Evolutionary conservation across 345 rosid genomes (phyloP).

Genomic region (Brassica napus): DNA sequence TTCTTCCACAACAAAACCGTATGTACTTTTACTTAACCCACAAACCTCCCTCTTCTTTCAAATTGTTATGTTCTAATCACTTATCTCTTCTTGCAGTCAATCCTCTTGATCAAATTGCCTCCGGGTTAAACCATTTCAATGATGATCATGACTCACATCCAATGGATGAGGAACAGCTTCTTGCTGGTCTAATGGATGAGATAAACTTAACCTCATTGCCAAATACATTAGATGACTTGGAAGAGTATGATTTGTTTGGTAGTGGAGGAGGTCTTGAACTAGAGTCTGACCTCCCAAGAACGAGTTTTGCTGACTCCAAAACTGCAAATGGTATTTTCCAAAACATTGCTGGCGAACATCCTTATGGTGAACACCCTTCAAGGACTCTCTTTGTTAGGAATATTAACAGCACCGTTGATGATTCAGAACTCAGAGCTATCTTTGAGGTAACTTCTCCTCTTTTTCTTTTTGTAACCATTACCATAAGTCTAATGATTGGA

Average conservation of each 20-base stretch:
- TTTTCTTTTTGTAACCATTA: neutral
- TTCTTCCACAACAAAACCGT: slow-evolving; percentile 63
- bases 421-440: slow-evolving; percentile 56
- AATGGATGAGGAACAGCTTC: slow-evolving; percentile 62
- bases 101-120: slow-evolving; percentile 44
- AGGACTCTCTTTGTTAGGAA: slow-evolving; percentile 79
- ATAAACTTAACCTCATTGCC: slow-evolving; percentile 60
- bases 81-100: slow-evolving; percentile 49
- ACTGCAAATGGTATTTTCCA: slow-evolving; percentile 51
- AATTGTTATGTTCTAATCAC: neutral
- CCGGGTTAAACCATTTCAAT: slow-evolving; percentile 36
- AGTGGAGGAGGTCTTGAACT: slow-evolving; percentile 81
- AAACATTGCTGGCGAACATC: slow-evolving; percentile 77
- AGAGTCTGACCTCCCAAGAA: slow-evolving; percentile 53
- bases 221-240: slow-evolving; percentile 58
- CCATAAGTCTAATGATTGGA: neutral
- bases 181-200: slow-evolving; percentile 71
- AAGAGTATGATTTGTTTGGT: slow-evolving; percentile 69
- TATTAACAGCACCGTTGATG: slow-evolving; percentile 75
- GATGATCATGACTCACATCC: slow-evolving; percentile 39
- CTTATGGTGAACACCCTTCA: slow-evolving; percentile 80
- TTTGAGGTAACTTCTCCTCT: slow-evolving; percentile 54
- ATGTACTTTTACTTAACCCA: slow-evolving; percentile 25
- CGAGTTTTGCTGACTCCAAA: slow-evolving; percentile 50
- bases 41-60: neutral